Percentiles rank a stretch among this genome's conserved stretches.
These are phyloP conservation scores for Backusella psychrophila DNA, from an alignment of 192 early-diverging fungal species.

Conservation along the genomic window DNA sequence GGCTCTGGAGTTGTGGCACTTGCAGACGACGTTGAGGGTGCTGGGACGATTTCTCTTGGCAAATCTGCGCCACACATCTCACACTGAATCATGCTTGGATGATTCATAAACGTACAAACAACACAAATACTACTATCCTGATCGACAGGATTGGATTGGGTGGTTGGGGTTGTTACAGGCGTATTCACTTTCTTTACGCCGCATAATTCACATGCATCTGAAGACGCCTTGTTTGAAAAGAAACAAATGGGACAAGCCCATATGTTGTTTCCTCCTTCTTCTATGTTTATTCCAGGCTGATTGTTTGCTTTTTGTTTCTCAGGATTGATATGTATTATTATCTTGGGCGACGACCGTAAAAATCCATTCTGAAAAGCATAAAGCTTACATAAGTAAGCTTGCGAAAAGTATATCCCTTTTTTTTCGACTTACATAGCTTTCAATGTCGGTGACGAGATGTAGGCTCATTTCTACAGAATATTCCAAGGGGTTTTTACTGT, in stretches of 20 bases:
- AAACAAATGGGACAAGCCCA: constrained; percentile 62
- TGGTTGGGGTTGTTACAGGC: neutral
- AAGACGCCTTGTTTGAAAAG: constrained; percentile 36
- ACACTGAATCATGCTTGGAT: constrained; percentile 73
- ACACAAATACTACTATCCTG: constrained; percentile 52
- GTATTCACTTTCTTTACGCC: constrained; percentile 40
- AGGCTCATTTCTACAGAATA: constrained; percentile 58
- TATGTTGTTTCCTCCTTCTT: neutral
- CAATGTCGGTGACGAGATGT: constrained; percentile 40
- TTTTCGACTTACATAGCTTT: constrained; percentile 44
- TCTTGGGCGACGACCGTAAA: constrained; percentile 63
- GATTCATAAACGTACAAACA: constrained; percentile 88
- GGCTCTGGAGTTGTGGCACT: constrained; percentile 10
- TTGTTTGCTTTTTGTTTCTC: neutral
- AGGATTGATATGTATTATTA: constrained; percentile 47
- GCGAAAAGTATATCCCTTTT: neutral
- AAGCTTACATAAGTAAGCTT: neutral
- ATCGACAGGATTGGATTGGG: neutral
- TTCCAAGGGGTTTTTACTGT: constrained; percentile 51
- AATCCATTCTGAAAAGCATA: constrained; percentile 41
- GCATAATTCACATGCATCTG: constrained; percentile 54
- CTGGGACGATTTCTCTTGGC: constrained; percentile 19
- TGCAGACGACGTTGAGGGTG: constrained; percentile 32
- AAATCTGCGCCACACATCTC: constrained; percentile 84
- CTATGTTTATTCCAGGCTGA: neutral